Evolutionary conservation across 2,329 filamentous ascomycete species (phyloP), one percentile per base, ranked within the genome.

Genomic region (Pyricularia sp.): DNA sequence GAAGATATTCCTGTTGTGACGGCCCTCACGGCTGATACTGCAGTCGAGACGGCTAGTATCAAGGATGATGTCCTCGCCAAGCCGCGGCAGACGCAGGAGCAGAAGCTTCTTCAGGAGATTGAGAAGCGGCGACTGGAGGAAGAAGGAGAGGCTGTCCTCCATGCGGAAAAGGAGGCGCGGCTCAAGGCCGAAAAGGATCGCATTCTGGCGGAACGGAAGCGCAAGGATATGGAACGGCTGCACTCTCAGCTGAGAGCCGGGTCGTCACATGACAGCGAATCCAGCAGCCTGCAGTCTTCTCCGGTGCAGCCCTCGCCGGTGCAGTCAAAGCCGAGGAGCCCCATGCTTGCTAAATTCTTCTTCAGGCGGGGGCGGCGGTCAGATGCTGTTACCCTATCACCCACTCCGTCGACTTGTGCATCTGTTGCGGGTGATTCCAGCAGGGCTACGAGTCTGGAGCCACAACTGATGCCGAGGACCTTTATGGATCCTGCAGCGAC

Each of bases 341-440:
- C 81, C 23, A 77, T 85, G 33, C 76, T 85, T 66, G 83, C 83
- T 70, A 84, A 81, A 74, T 79, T 86, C 20, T 79, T 83, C 67
- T 75, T 86, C 64, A 78, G 80, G 23, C 80, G 80, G 69, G 75
- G 77, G 31, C 79, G 80, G 70, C 81, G 79, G 71, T 78, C 78
- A 69, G 79, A 77, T 72, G 72, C 77, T 68, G 73, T 77, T 42
- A 75, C 77, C 4, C 65, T 79, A 36, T 81, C 76, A 30, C 75
- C 77, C 10, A 72, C 73, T 5, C 75, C 77, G 1, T 77, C 79
- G 12, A 73, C 73, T 20, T 70, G 66, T 7, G 55, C 79, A 4
- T 31, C 68, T 23, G 26, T 61, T 61, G 79, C 78, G 9, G 71
- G 78, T 42, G 74, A 79, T 67, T 74, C 75, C 71, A 77, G 76